Evolutionary conservation across 1,284 basidiomycete species (phyloP), one percentile per base, ranked within the genome.

Genomic region (Leccinum ponderosum): DNA sequence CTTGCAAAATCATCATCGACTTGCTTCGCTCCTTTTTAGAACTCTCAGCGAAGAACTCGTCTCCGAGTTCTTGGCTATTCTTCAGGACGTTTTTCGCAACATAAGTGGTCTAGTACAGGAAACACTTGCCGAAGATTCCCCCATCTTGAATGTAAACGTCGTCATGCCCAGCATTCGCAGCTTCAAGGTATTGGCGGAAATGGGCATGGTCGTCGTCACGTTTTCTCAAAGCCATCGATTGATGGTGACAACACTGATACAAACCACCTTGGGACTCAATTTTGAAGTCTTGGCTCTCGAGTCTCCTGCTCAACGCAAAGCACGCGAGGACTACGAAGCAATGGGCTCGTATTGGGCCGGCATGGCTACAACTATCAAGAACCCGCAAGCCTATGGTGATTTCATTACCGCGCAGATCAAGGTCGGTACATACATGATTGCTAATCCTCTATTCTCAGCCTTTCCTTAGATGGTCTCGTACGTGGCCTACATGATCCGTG

Each of bases 181-280:
- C 73, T 97, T 98, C 83, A 98, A 98, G 76, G 93, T 98, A 12
- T 80, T 98, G 25, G 90, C 93, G 6, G 97, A 99, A 76, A 93
- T 97, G 80, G 94, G 94, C 6, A 92, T 97, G 78, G 90, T 95
- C 17, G 89, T 98, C 66, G 94, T 97, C 47, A 87, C 96, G 48
- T 91, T 98, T 75, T 90, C 94, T 64, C 96, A 98, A 76, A 87
- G 87, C 33, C 83, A 89, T 62, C 90, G 91, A 62, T 81, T 83
- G 42, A 74, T 88, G 58, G 86, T 93, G 55, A 81, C 87, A 7
- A 81, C 88, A 7, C 83, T 87, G 29, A 86, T 97, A 65, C 86
- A 90, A 67, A 82, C 86, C 39, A 90, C 91, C 42, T 83, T 97
- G 48, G 83, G 87, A 6, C 82, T 91, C 9, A 89, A 91, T 25